Conservation (phyloP, 768 basidiomycete genomes). For the Serendipita sp. region DNA sequence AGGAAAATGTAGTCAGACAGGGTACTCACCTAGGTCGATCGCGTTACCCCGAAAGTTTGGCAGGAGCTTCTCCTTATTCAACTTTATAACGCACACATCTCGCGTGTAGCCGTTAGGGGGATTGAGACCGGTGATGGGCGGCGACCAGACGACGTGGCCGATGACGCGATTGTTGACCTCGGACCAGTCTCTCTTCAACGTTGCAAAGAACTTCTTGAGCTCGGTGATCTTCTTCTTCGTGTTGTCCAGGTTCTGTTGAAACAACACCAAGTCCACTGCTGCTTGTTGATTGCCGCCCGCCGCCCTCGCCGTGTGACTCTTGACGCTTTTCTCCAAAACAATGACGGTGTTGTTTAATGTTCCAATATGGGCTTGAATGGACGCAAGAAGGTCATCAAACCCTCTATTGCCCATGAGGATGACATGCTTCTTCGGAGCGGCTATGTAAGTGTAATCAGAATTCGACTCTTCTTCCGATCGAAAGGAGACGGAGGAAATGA, state of each 20-base stretch:
- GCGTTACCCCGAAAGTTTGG: conserved; percentile 22
- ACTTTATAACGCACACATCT: conserved; percentile 26
- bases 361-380: conserved; percentile 21
- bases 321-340: conserved; percentile 15
- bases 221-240: conserved; percentile 15
- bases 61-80: conserved; percentile 24
- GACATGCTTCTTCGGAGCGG: conserved; percentile 23
- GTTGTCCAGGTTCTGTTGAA: conserved; percentile 14
- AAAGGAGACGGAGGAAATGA: conserved; percentile 12
- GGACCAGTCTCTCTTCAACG: conserved; percentile 22
- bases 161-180: conserved; percentile 22
- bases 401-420: conserved; percentile 22
- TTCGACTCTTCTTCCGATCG: conserved; percentile 14
- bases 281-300: conserved; percentile 13
- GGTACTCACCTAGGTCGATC: conserved; percentile 23
- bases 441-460: conserved; percentile 19
- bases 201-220: conserved; percentile 22
- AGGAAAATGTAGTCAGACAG: conserved; percentile 14
- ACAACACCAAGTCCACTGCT: conserved; percentile 12
- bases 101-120: conserved; percentile 21
- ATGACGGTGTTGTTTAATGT: conserved; percentile 12
- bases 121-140: conserved; percentile 19
- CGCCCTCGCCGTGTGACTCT: conserved; percentile 12
- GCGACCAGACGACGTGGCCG: conserved; percentile 26
- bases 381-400: conserved; percentile 19